A percentile compares a stretch with the other conserved stretches of the same genome.
Evolutionary conservation across 352 stramenopile species (phyloP).

Genomic region (Hyaloperonospora brassicae): DNA sequence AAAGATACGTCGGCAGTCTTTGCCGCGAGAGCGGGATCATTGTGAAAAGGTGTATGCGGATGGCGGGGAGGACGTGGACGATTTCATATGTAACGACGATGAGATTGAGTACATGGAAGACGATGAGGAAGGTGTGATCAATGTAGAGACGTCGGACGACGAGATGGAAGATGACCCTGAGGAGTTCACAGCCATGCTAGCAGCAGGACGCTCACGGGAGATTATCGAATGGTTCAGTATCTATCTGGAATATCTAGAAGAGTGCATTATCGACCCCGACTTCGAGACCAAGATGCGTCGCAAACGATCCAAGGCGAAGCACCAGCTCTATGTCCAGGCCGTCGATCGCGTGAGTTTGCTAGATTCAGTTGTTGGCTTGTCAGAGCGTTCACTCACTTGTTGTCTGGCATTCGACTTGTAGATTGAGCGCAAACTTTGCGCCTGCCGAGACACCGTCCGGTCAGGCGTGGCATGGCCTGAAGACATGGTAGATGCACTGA

Average conservation of each 20-base stretch:
- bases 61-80: constrained; percentile 60
- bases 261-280: constrained; percentile 50
- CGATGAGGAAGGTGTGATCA: constrained; percentile 66
- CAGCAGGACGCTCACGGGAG: constrained; percentile 44
- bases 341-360: constrained; percentile 45
- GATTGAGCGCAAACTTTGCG: constrained; percentile 70
- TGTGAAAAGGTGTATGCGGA: constrained; percentile 38
- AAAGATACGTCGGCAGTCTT: constrained; percentile 17
- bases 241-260: constrained; percentile 76
- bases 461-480: constrained; percentile 63
- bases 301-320: constrained; percentile 24
- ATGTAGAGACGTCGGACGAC: constrained; percentile 41
- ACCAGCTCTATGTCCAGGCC: constrained; percentile 49
- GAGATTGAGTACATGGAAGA: constrained; percentile 86
- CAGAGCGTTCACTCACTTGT: not conserved
- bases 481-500: constrained; percentile 52
- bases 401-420: constrained; percentile 12
- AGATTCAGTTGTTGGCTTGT: not conserved
- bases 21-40: constrained; percentile 20
- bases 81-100: constrained; percentile 73
- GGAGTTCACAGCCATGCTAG: constrained; percentile 33
- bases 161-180: constrained; percentile 34
- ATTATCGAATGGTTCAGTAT: constrained; percentile 77
- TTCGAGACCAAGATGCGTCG: constrained; percentile 54
- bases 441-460: constrained; percentile 55